These are phyloP conservation scores for Yamadazyma conglobata DNA, from an alignment of 1,139 yeast genomes.

Conservation along the genomic window DNA sequence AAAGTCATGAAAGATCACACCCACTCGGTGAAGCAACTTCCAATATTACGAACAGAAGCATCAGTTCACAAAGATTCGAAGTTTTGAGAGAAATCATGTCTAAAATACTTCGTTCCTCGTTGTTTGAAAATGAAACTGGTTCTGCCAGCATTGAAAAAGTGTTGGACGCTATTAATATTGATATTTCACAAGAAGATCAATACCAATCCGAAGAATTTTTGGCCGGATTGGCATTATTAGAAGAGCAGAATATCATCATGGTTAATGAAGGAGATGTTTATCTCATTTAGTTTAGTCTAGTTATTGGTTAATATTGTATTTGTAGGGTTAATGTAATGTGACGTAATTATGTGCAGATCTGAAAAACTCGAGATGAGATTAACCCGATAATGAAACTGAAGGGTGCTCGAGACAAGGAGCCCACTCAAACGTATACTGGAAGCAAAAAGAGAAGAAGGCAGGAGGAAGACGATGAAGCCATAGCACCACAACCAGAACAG, in stretches of 20 bases:
- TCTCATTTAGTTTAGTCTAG: constrained; percentile 53
- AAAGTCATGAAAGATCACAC: constrained; percentile 19
- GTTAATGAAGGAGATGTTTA: constrained; percentile 60
- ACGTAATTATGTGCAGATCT: too few species aligned
- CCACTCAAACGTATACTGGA: too few species aligned
- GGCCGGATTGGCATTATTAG: constrained; percentile 52
- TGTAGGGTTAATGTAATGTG: too few species aligned
- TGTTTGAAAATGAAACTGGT: constrained; percentile 43
- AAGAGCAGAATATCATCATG: constrained; percentile 56
- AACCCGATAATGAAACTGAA: too few species aligned
- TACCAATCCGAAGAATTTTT: constrained; percentile 51
- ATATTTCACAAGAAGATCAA: constrained; percentile 58
- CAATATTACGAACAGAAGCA: constrained; percentile 14
- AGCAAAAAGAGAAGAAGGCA: background rate
- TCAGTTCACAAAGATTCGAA: constrained; percentile 50
- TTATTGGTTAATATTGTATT: too few species aligned
- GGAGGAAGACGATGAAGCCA: background rate
- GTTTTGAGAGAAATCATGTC: constrained; percentile 46
- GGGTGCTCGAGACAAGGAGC: too few species aligned
- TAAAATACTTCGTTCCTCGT: constrained; percentile 41
- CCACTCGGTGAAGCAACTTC: constrained; percentile 28
- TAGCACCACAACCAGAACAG: background rate
- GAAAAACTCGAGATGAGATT: too few species aligned
- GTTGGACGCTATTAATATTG: constrained; percentile 45
- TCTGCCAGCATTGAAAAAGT: constrained; percentile 46